A percentile compares a stretch with the other conserved stretches of the same genome.
These are phyloP conservation scores for Solanum hybrid DNA, from an alignment of 305 asterid species.

Conservation along the genomic window DNA sequence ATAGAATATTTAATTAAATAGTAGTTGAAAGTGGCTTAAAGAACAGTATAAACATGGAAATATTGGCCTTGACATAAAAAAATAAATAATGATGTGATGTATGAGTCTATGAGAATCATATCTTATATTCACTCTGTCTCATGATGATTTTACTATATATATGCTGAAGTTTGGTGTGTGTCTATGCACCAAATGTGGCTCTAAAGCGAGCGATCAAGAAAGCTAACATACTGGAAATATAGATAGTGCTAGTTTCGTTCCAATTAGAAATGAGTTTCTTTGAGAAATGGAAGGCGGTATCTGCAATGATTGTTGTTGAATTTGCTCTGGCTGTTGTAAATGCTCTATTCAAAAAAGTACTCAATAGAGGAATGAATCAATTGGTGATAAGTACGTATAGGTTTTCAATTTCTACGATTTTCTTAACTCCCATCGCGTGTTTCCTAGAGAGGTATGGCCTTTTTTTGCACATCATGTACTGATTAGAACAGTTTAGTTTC, in stretches of 20 bases:
- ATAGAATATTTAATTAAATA: neutral
- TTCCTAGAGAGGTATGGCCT: neutral
- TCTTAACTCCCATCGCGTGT: slow-evolving; percentile 1
- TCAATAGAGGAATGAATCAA: slow-evolving; percentile 3
- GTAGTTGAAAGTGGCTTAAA: neutral
- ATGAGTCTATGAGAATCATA: slow-evolving; percentile 1
- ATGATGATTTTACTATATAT: neutral
- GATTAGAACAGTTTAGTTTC: neutral
- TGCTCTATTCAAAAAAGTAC: neutral
- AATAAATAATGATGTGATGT: neutral
- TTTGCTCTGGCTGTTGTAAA: slow-evolving; percentile 9
- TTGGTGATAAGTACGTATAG: neutral
- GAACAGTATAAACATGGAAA: neutral
- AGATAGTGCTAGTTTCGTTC: neutral
- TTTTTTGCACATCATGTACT: neutral
- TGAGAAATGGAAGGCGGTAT: neutral
- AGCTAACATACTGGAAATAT: neutral
- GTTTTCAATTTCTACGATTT: neutral
- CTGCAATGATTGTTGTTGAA: slow-evolving; percentile 6
- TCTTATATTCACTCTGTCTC: neutral
- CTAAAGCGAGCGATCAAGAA: neutral
- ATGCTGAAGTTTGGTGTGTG: neutral
- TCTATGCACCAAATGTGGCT: neutral
- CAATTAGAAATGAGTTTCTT: neutral
- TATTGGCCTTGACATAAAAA: neutral